These are phyloP conservation scores for Rhododendron molle DNA, from an alignment of 148 eudicot species.

Conservation along the genomic window DNA sequence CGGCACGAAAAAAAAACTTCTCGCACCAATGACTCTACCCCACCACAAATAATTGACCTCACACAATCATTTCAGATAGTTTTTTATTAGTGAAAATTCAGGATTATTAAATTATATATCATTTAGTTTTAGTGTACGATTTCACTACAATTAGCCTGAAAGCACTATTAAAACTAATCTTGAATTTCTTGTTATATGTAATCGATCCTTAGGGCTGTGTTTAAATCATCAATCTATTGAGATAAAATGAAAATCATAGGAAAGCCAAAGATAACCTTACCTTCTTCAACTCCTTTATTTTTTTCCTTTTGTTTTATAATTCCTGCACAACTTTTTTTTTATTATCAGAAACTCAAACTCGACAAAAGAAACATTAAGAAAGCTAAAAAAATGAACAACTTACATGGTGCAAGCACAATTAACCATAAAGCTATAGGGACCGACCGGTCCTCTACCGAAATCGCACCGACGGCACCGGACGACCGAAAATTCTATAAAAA, in stretches of 20 bases:
- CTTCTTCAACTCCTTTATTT: too few relatives aligned
- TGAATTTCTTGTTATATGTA: not conserved
- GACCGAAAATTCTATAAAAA: too few relatives aligned
- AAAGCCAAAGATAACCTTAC: too few relatives aligned
- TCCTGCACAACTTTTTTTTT: too few relatives aligned
- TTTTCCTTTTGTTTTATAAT: too few relatives aligned
- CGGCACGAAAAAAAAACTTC: too few relatives aligned
- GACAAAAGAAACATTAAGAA: too few relatives aligned
- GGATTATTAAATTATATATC: not conserved
- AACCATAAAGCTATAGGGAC: too few relatives aligned
- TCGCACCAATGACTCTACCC: not conserved
- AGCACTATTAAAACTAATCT: not conserved
- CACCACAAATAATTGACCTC: not conserved
- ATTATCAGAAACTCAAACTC: too few relatives aligned
- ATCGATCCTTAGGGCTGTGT: not conserved
- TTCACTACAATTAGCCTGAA: not conserved
- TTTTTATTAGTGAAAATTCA: not conserved
- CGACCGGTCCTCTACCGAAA: too few relatives aligned
- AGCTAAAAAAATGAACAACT: too few relatives aligned
- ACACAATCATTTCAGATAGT: not conserved
- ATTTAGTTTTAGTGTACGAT: not conserved
- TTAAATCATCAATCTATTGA: not conserved
- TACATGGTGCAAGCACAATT: not conserved
- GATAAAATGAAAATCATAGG: not conserved
- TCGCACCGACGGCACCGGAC: too few relatives aligned